Evolutionary conservation across 306 rosid species (phyloP), one percentile per base, ranked within the genome.

Genomic region (Potentilla sterilis): DNA sequence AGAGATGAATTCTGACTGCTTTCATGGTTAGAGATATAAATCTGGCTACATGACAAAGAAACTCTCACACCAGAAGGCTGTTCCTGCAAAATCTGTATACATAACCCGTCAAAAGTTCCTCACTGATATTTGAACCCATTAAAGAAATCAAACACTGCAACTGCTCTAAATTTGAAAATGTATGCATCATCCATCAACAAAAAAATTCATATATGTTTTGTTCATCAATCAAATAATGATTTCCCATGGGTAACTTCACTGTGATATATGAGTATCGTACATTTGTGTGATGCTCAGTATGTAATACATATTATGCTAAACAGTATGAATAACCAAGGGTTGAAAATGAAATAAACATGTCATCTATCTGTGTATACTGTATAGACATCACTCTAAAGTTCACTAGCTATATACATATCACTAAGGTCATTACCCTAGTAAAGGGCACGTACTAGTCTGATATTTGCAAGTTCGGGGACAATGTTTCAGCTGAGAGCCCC

Each of bases 301-400:
- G 40, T 37, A 37, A 2, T 37, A 64, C 44, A 64, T 64, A 64
- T 6, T 34, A 62, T 14, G n/a, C 67, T 40, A 65, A 65, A 18
- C 47, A 65, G 16, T 41, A 67, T 11, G 34, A 67, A 46, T 66
- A 66, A 49, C 4, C 70, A 66, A 65, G 46, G 48, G 48, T n/a
- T 66, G 24, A 64, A 15, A 61, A 61, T 28, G 67, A 65, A 40
- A 38, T 65, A 34, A 19, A 65, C 24, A 38, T 19, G 21, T 38
- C 14, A 65, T 65, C 47, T 1, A 66, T 13, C 1, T 46, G 15
- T 46, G 11, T 46, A 13, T 15, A 6, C 4, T 40, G 49, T 40
- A 47, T 38, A 65, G 32, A 65, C 4, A 32, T 19, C 41, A 14
- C 70, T 32, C 18, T 66, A 3, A 38, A 40, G 34, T 66, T 41